These are phyloP conservation scores for Pythium grandisporangium DNA, from an alignment of 352 stramenopile genomes.

Conservation along the genomic window DNA sequence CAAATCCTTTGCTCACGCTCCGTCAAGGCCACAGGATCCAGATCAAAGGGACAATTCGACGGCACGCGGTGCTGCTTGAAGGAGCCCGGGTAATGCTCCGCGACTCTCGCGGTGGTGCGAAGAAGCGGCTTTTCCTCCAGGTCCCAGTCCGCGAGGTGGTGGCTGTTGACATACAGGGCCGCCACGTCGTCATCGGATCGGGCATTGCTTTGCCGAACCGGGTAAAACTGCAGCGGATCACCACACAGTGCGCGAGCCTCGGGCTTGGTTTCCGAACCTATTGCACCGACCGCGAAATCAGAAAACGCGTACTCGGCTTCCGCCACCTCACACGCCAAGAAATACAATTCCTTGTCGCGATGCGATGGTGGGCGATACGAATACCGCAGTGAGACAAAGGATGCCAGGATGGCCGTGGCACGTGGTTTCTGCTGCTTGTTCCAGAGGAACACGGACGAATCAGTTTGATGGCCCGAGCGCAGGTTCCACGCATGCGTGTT, in stretches of 20 bases:
- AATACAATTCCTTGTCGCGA: constrained; percentile 77
- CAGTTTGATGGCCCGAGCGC: constrained; percentile 52
- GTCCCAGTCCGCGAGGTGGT: constrained; percentile 29
- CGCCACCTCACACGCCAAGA: constrained; percentile 52
- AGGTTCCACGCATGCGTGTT: constrained; percentile 58
- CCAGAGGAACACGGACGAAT: constrained; percentile 74
- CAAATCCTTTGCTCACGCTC: constrained; percentile 26
- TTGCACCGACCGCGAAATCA: constrained; percentile 43
- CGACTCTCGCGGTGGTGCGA: constrained; percentile 32
- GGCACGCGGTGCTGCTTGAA: constrained; percentile 24
- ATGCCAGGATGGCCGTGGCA: constrained; percentile 49
- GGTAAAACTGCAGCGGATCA: constrained; percentile 48
- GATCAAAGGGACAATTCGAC: constrained; percentile 49
- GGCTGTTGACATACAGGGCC: constrained; percentile 60
- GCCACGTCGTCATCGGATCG: constrained; percentile 9
- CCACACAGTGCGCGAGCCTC: constrained; percentile 40
- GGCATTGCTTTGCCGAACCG: constrained; percentile 9
- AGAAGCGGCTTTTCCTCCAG: constrained; percentile 33
- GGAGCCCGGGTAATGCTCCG: constrained; percentile 39
- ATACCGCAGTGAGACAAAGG: constrained; percentile 31
- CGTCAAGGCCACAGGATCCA: constrained; percentile 29
- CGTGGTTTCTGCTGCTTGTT: constrained; percentile 54
- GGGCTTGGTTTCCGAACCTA: constrained; percentile 28
- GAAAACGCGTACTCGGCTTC: constrained; percentile 66
- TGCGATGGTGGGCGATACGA: constrained; percentile 27